Evolutionary conservation across 306 rosid genomes (phyloP).

Genomic region (Vigna hirtella): DNA sequence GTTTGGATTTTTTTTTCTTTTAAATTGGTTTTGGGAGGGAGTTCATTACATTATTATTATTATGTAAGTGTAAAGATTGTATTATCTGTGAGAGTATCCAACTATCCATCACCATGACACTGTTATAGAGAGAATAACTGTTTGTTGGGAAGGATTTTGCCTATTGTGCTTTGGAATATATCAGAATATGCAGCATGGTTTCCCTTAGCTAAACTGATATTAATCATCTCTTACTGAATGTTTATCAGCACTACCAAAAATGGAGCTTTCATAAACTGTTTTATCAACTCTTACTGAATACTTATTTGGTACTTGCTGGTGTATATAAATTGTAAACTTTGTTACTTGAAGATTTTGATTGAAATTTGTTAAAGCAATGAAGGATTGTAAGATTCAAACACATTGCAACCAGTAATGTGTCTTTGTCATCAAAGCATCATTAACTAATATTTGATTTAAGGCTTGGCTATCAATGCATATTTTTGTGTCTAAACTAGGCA

Average conservation of each 20-base stretch:
- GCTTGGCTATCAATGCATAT: not conserved
- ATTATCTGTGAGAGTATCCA: constrained; percentile 18
- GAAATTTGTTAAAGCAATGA: not conserved
- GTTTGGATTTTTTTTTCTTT: not conserved
- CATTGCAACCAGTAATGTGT: too few relatives aligned
- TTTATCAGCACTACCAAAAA: not conserved
- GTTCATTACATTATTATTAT: not conserved
- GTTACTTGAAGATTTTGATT: not conserved
- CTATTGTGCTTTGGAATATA: not conserved
- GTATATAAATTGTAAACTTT: not conserved
- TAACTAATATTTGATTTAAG: not conserved
- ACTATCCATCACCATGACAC: not conserved
- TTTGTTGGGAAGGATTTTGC: not conserved
- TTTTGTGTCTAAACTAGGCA: not conserved
- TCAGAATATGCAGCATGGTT: not conserved
- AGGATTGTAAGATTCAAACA: not conserved
- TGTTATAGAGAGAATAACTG: not conserved
- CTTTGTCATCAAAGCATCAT: too few relatives aligned
- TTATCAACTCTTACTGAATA: too few relatives aligned
- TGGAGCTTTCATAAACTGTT: not conserved
- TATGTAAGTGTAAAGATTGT: constrained; percentile 31
- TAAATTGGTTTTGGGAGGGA: not conserved
- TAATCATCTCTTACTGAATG: not conserved
- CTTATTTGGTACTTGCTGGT: too few relatives aligned
- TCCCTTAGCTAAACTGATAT: not conserved